A percentile compares a stretch with the other conserved stretches of the same genome.
Conservation (phyloP, 768 basidiomycete genomes). For the Boletus barrowsii region DNA sequence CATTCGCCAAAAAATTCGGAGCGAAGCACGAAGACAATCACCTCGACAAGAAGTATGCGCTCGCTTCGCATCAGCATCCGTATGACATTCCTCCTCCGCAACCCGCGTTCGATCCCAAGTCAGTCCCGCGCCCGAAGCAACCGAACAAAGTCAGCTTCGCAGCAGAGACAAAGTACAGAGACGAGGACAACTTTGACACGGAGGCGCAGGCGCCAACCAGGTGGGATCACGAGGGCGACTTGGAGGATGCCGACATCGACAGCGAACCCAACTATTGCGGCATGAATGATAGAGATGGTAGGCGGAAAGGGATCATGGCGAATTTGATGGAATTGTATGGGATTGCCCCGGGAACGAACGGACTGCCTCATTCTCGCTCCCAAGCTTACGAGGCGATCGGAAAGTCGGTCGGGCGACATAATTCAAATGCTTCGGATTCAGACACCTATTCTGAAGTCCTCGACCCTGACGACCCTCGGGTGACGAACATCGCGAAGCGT, state of each 20-base stretch:
- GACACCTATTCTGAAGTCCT: slow-evolving; percentile 47
- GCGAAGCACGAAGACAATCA: slow-evolving; percentile 19
- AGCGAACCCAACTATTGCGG: slow-evolving; percentile 12
- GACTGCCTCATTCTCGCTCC: slow-evolving; percentile 26
- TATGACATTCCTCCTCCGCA: slow-evolving; percentile 57
- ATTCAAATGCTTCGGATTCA: slow-evolving; percentile 44
- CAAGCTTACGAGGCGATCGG: slow-evolving; percentile 13
- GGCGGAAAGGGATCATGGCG: slow-evolving; percentile 25
- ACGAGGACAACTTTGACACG: slow-evolving; percentile 17
- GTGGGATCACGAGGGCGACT: slow-evolving; percentile 8
- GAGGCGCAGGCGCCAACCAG: slow-evolving; percentile 20
- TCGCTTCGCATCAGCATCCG: slow-evolving; percentile 59
- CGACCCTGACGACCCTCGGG: slow-evolving; percentile 70
- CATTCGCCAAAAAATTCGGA: slow-evolving; percentile 12
- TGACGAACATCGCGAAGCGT: slow-evolving; percentile 54
- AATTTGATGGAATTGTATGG: slow-evolving; percentile 34
- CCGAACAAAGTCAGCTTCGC: slow-evolving; percentile 42
- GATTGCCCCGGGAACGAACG: slow-evolving; percentile 17
- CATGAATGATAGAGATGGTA: slow-evolving; percentile 23
- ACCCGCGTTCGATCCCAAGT: slow-evolving; percentile 35
- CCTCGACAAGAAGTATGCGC: slow-evolving; percentile 40
- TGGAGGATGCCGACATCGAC: slow-evolving; percentile 19
- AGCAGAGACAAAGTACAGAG: slow-evolving; percentile 15
- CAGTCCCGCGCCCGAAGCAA: slow-evolving; percentile 6
- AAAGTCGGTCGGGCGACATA: slow-evolving; percentile 27